Evolutionary conservation across 306 rosid species (phyloP), one percentile per base, ranked within the genome.

Genomic region (Oxytropis ochrocephala): DNA sequence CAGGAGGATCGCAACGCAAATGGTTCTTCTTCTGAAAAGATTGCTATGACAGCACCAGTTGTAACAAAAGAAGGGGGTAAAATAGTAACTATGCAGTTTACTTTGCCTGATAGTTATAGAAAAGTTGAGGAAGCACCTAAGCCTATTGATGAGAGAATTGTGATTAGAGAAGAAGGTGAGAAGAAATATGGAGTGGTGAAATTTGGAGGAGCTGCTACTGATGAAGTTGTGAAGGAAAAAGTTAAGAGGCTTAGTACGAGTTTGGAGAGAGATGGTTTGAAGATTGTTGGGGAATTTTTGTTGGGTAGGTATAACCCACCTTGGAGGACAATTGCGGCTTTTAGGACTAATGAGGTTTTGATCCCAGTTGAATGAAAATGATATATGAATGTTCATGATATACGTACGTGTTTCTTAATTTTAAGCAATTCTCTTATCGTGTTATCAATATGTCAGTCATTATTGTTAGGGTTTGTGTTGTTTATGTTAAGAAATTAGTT

Each of bases 231-330:
- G 77, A 79, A 19, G 46, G 82, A 82, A 75, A 88, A 84, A 78
- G 89, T 85, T 55, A 86, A 84, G 84, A 87, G 60, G 70, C 79
- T 94, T 18, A 90, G 66, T 76, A 18, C 7, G 81, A 43, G 78
- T 24, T 78, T 94, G 86, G 92, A 90, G 82, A 87, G 72, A 67
- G 98, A 94, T 82, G 97, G 96, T 66, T 67, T 61, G 53, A 88
- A 88, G 84, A 77, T 87, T 4, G 12, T 57, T 54, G 98, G 95
- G 12, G 90, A 94, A 60, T 80, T 62, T 61, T 49, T 84, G 82
- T 52, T 94, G 87, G 98, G 84, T 0, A 94, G 98, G 87, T 90
- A 87, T 44, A 94, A 90, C 38, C 98, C 98, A 1, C 98, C 97
- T 12, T 84, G 85, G 90, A 82, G 86, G 84, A 87, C 97, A 11